phyloP scores from a whole-genome alignment of 495 filamentous ascomycete species.

The Penicillium manginii region DNA sequence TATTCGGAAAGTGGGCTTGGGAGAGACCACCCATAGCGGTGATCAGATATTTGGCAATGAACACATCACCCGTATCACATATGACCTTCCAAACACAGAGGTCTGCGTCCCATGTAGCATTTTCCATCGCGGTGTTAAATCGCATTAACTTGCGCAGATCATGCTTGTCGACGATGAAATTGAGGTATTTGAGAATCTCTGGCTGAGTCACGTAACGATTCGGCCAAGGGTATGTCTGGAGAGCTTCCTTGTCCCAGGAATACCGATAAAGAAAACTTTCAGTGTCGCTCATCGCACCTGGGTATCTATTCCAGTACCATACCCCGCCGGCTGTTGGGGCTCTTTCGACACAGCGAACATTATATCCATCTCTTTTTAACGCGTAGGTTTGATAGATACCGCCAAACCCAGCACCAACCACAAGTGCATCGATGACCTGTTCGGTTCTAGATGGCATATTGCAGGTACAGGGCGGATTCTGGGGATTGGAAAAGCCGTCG shows the following conservation, averaged over 20 bases:
- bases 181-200: slow-evolving; percentile 22
- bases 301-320: slow-evolving; percentile 59
- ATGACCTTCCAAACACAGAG: neutral
- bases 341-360: slow-evolving; percentile 44
- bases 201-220: slow-evolving; percentile 19
- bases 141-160: neutral
- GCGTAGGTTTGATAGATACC: slow-evolving; percentile 40
- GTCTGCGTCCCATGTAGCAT: neutral
- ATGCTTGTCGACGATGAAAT: neutral
- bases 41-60: neutral
- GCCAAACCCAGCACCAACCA: slow-evolving; percentile 40
- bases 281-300: slow-evolving; percentile 36
- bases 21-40: slow-evolving; percentile 2
- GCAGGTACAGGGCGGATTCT: no score
- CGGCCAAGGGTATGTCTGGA: slow-evolving; percentile 23
- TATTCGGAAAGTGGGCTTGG: neutral
- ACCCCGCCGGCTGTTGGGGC: slow-evolving; percentile 50
- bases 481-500: no score
- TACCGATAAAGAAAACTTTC: slow-evolving; percentile 28
- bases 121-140: slow-evolving; percentile 4
- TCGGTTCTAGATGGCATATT: no score
- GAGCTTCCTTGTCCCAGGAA: slow-evolving; percentile 28
- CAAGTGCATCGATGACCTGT: slow-evolving; percentile 34
- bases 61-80: neutral
- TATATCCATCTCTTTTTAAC: slow-evolving; percentile 38